Evolutionary conservation across 2,329 filamentous ascomycete genomes (phyloP), one percentile per base, ranked within the genome.

Genomic region (Epichloe baconii): DNA sequence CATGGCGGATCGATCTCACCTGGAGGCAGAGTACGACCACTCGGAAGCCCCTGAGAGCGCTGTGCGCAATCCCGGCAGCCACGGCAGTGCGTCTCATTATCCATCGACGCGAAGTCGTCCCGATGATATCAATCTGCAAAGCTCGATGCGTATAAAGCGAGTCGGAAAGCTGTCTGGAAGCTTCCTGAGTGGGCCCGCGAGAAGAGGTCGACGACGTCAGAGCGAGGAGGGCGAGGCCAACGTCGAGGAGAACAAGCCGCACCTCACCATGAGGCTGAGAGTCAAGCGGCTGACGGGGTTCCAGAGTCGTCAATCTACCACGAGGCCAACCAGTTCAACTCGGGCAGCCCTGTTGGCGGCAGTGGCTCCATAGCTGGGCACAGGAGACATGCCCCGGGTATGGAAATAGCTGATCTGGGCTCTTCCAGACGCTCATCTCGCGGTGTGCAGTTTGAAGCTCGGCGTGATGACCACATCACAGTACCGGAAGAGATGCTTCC

Each of bases 101-200:
- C 63, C 71, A 38, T 71, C 77, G 3, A 77, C 71, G 37, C 71
- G 73, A 47, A 71, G 67, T 15, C 72, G 75, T 37, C 72, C 75
- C 47, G 80, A 80, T 3, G 84, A 89, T 23, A 82, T 85, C 36
- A 82, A 79, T 14, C 70, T 80, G 2, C 85, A 87, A 54, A 83
- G 83, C 58, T 88, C 87, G 0, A 79, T 89, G 74, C 79, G 88
- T 5, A 73, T 90, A 53, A 91, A 90, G 68, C 76, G 86, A 54
- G 79, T 88, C 14, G 84, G 83, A 15, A 86, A 87, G 65, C 74
- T 85, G 7, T 79, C 84, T 2, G 88, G 87, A 1, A 85, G 80
- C 53, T 90, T 91, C 57, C 71, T 93, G 21, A 88, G 86, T 58
- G 87, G 86, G 1, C 88, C 88, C 31, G 86, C 88, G 19, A 79